Evolutionary conservation across 495 filamentous ascomycete species (phyloP), one percentile per base, ranked within the genome.

Genomic region (Trichoderma virens): DNA sequence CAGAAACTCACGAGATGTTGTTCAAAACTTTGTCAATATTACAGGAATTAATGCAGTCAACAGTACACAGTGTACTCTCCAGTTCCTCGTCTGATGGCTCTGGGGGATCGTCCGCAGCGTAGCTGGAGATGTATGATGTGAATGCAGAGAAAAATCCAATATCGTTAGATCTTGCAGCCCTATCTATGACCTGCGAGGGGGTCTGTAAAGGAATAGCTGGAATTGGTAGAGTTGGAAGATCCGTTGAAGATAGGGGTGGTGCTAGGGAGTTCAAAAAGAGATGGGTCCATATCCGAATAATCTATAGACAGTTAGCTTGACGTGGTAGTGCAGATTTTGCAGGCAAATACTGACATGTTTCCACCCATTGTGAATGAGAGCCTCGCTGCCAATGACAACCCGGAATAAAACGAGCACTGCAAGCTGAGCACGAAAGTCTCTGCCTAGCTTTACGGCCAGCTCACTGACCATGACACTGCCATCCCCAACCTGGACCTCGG

Each of bases 401-500:
- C 91, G 84, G 80, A 98, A 99, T 54, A 99, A 77, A 35, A 98
- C 91, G 61, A 97, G 86, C 45, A 92, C 96, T 28, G 95, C 95
- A 63, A 98, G 76, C 73, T 98, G 93, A 35, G 93, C 93, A 70
- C 91, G 88, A 73, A 93, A 91, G 70, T 99, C 93, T 64, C 93
- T 82, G 28, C 94, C 94, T 76, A 99, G 96, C 71, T 93, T 93
- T 67, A 99, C 94, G 62, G 94, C 94, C 63, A 97, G 82, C 79
- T 99, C 93, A 72, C 94, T 98, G 69, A 99, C 94, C 94, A 99
- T 99, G 31, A 99, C 91, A 68, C 88, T 96, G 73, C 90, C 93
- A 69, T 91, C 87, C 0, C 87, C 92, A 51, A 86, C 92, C 72
- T 98, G 93, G 13, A 99, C 90, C 77, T 98, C 93, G 0, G 95